Evolutionary conservation across 805 yeast species (phyloP), one percentile per base, ranked within the genome.

Genomic region (Candida xyloterini): DNA sequence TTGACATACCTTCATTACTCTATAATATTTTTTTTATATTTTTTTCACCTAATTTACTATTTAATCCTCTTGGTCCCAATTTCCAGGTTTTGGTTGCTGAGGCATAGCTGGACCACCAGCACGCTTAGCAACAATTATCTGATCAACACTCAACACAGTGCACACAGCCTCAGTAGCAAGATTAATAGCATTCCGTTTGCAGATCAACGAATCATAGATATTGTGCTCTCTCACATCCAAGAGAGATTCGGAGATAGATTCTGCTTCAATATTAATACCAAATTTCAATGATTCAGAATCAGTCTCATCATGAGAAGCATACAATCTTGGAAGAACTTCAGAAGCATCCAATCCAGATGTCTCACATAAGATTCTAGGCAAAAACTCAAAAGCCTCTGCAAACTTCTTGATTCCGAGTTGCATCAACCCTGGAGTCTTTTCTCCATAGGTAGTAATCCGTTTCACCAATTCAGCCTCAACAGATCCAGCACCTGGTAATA

Each of bases 101-200:
- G 96, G 96, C 76, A 89, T 81, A 23, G 71, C 81, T 34, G 99
- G 99, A 15, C 99, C 99, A 50, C 99, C 99, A 2, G 98, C 97
- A 62, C 96, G 80, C 77, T 91, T 91, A 31, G 99, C 98, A 93
- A 91, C 93, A 60, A 91, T 93, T 56, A 91, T 91, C 73, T 91
- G 98, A 63, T 93, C 98, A 35, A 93, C 93, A 18, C 95, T 81
- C 48, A 90, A 73, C 38, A 90, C 83, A 5, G 98, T 93, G 47
- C 75, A 78, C 10, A 96, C 95, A 34, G 97, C 96, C 51, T 93
- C 98, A 3, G 96, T 89, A 13, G 99, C 98, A 48, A 93, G 82
- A 53, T 81, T 78, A 51, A 93, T 83, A 33, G 97, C 99, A 47
- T 87, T 84, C 55, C 74, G 76, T 71, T 93, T 91, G 30, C 90